Evolutionary conservation across 768 basidiomycete species (phyloP).

Genomic region (Leccinum ochraceum): DNA sequence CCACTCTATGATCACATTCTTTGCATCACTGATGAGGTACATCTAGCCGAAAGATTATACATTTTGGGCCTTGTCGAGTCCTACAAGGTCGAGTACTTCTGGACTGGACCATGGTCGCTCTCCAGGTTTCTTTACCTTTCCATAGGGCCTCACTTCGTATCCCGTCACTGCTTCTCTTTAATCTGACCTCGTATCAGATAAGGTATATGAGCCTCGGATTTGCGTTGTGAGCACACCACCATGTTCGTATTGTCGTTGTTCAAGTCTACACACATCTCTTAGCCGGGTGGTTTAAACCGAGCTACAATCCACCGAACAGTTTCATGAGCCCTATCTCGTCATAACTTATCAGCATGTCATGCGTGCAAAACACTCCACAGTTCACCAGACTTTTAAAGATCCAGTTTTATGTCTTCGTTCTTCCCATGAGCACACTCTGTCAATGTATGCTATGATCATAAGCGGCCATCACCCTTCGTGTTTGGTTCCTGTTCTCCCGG

Average conservation of each 20-base stretch:
- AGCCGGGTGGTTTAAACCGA: background rate
- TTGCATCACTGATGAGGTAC: constrained; percentile 8
- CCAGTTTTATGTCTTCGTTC: constrained; percentile 3
- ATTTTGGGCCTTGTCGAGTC: background rate
- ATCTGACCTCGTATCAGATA: background rate
- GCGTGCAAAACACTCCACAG: background rate
- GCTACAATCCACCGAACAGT: background rate
- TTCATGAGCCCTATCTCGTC: background rate
- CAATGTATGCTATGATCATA: constrained; percentile 1
- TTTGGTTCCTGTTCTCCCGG: constrained; percentile 16
- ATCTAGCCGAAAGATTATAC: background rate
- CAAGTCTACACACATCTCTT: background rate
- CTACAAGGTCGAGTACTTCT: no score
- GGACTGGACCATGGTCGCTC: background rate
- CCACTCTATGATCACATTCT: constrained; percentile 3
- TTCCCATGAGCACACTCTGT: constrained; percentile 11
- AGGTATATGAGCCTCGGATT: constrained; percentile 7
- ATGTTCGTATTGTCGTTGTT: background rate
- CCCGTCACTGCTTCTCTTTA: no score
- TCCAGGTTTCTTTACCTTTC: constrained; percentile 9
- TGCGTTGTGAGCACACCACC: constrained; percentile 2
- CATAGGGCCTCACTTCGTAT: background rate
- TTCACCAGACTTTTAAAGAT: background rate
- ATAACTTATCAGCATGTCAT: background rate
- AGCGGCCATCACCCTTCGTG: constrained; percentile 15